Evolutionary conservation across 1,139 yeast species (phyloP), one percentile per base, ranked within the genome.

Genomic region (Saccharomyces hybrid): DNA sequence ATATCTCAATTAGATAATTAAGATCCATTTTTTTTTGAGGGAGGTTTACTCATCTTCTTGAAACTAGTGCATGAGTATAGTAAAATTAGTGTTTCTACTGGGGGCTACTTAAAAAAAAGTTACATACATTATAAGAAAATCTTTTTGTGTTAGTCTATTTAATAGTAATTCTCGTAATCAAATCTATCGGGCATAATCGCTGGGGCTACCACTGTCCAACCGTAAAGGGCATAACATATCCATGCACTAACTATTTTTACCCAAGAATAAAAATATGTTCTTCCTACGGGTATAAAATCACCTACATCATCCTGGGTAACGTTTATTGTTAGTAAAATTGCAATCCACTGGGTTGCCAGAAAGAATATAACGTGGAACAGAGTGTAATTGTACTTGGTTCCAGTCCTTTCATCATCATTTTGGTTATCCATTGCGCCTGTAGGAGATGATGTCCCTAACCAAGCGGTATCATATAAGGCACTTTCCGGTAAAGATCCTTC

Each of bases 311-410:
- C 96, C 62, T 85, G 84, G 54, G 86, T 84, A 32, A 93, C 97
- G 65, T 91, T 93, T 71, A 90, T 88, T 0, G 99, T 95, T 57
- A 95, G 77, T 59, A 95, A 75, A 0, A 97, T 90, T 1, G 99
- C 97, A 51, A 93, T 91, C 81, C 96, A 95, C 70, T 93, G 99
- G 0, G 99, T 93, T 0, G 99, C 99, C 60, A 95, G 76, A 69
- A 95, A 84, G 78, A 95, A 95, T 44, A 95, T 88, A 32, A 91
- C 69, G 70, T 95, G 99, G 77, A 93, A 95, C 54, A 91, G 73
- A 2, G 90, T 79, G 70, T 93, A 93, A 71, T 88, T 91, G 75
- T 93, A 93, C 68, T 85, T 87, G 1, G 95, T 91, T 44, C 80
- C 77, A 48, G 75, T 73, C 53, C 78, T 73, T 62, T 87, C 95